Evolutionary conservation across 768 basidiomycete genomes (phyloP), one percentile per base, ranked within the genome.

Genomic region (Lactarius akahatsu): DNA sequence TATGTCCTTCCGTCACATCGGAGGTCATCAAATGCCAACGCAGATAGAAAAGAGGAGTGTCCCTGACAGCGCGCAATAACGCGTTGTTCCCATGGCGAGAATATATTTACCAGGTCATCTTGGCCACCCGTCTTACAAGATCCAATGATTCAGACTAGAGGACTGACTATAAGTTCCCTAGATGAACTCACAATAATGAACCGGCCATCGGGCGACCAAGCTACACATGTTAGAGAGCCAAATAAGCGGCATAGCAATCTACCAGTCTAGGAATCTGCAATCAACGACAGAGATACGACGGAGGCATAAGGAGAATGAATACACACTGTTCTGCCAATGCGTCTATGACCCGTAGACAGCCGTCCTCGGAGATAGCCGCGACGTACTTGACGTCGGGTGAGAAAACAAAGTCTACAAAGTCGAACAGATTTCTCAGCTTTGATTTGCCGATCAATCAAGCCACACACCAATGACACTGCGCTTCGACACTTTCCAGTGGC

Each of bases 1-100:
- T 98, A 96, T 50, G 94, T 93, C 40, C 95, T 83, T 34, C 90
- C 90, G 70, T 96, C 93, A 70, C 92, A 92, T 23, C 90, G 85
- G 36, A 87, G 80, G n/a, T 90, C 88, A 74, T 99, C 97, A 74
- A 98, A 98, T 2, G 90, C 89, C 20, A 98, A 84, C 13, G 86
- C 82, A 0, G 93, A 90, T 8, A 99, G 92, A 73, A 97, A 98
- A 2, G 94, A 96, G 0, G 93, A 92, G 74, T 99, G 97, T 0
- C 97, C 97, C 76, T 97, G 95, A 78, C 97, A 98, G 63, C 96
- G 85, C 5, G 97, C 97, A 11, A 99, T 86, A 7, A 98, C 87
- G 3, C 96, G 86, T 74, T 94, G 90, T 75, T 98, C 97, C 85
- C 89, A 91, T 0, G 95, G 94, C 0, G 96, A 95, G 75, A 94